Conservation (phyloP, 768 basidiomycete species). For the Tubosaeta sp. region DNA sequence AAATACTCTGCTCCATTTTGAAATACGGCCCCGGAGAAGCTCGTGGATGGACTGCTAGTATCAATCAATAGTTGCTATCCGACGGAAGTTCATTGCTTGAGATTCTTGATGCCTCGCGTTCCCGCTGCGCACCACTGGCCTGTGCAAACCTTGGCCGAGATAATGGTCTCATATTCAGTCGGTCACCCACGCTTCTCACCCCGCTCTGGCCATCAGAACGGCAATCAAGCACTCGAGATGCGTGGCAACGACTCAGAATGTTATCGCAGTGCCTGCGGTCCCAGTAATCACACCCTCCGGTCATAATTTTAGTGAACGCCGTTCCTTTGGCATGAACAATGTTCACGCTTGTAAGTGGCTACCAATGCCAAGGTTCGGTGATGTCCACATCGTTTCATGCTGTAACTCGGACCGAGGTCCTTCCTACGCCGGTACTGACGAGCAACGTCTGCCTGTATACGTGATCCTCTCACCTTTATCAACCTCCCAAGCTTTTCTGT, state of each 20-base stretch:
- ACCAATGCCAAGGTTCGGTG: background rate
- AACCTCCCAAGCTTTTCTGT: background rate
- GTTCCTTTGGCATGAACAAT: background rate
- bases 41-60: background rate
- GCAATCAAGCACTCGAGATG: background rate
- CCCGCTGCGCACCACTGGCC: background rate
- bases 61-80: background rate
- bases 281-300: background rate
- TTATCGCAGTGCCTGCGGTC: background rate
- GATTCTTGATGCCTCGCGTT: background rate
- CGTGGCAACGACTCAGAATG: background rate
- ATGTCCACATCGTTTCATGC: background rate
- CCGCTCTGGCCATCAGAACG: background rate
- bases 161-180: background rate
- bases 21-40: background rate
- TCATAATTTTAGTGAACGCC: background rate
- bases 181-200: background rate
- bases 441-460: background rate
- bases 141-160: background rate
- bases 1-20: background rate
- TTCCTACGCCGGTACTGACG: background rate
- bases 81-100: background rate
- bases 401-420: background rate
- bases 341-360: background rate
- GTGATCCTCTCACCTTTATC: background rate